phyloP scores from a whole-genome alignment of 2,329 filamentous ascomycete genomes.

The Microcyclospora pomicola region DNA sequence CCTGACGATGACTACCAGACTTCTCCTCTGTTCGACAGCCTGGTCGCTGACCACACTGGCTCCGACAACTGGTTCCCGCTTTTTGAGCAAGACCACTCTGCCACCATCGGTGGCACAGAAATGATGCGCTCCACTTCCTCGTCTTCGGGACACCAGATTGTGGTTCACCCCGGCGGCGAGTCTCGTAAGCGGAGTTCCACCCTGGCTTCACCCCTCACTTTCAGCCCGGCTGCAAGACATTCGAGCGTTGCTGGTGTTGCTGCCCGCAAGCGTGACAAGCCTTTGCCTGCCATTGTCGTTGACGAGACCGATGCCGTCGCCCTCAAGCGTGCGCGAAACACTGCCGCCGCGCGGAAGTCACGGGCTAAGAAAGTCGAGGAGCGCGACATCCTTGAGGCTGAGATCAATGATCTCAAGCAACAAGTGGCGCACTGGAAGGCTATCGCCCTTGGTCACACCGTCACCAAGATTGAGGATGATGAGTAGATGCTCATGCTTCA shows the following conservation, averaged over 20 bases:
- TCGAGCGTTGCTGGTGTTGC: constrained; percentile 56
- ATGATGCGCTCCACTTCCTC: constrained; percentile 28
- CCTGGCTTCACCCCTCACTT: constrained; percentile 29
- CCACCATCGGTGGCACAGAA: constrained; percentile 10
- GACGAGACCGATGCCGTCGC: constrained; percentile 63
- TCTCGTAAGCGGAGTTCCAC: constrained; percentile 23
- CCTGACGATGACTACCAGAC: constrained; percentile 59
- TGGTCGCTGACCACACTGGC: constrained; percentile 38
- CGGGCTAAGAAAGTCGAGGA: constrained; percentile 71
- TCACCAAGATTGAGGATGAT: too few species aligned
- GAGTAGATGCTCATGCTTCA: too few species aligned
- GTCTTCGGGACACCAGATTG: constrained; percentile 23
- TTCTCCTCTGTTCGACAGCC: constrained; percentile 57
- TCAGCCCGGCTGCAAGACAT: constrained; percentile 38
- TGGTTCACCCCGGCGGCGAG: constrained; percentile 25
- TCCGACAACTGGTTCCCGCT: constrained; percentile 57
- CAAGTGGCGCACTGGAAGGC: constrained; percentile 23
- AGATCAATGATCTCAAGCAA: constrained; percentile 42
- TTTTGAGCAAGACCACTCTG: constrained; percentile 38
- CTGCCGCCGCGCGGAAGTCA: constrained; percentile 84
- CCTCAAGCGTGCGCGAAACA: constrained; percentile 88
- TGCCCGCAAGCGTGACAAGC: constrained; percentile 65
- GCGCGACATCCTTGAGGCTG: constrained; percentile 58
- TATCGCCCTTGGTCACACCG: constrained; percentile 3
- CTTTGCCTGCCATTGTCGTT: constrained; percentile 62